Conservation (phyloP, 352 stramenopile genomes). For the Phytophthora boehmeriae region DNA sequence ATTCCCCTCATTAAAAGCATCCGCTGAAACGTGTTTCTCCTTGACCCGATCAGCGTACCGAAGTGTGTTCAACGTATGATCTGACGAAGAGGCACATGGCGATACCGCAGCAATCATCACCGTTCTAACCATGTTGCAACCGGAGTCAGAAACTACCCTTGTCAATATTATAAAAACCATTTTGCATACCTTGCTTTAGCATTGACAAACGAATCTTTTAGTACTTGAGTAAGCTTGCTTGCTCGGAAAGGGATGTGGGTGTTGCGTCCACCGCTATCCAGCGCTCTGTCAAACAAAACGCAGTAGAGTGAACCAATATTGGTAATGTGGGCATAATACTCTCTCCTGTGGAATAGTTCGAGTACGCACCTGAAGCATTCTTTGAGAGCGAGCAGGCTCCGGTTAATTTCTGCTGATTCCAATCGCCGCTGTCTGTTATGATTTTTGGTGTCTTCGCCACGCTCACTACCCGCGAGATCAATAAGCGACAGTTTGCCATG, state of each 20-base stretch:
- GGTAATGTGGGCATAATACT: background rate
- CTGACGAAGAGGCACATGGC: constrained; percentile 91
- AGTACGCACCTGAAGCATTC: constrained; percentile 92
- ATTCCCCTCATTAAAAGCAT: constrained; percentile 62
- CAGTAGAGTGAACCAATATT: background rate
- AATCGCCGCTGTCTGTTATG: constrained; percentile 92
- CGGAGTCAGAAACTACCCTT: background rate
- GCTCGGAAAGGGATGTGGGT: constrained; percentile 96
- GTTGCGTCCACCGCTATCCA: constrained; percentile 90
- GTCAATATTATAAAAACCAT: background rate
- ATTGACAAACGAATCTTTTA: constrained; percentile 98
- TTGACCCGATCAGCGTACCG: constrained; percentile 98
- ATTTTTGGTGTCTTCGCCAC: constrained; percentile 95
- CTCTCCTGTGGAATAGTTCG: background rate
- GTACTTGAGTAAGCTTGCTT: constrained; percentile 97
- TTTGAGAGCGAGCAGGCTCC: constrained; percentile 96
- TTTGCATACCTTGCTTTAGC: constrained; percentile 79
- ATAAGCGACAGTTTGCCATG: constrained; percentile 95
- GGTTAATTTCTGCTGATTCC: constrained; percentile 98
- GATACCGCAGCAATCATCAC: constrained; percentile 97
- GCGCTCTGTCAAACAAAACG: constrained; percentile 48
- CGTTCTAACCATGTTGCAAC: constrained; percentile 52
- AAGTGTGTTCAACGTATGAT: constrained; percentile 98
- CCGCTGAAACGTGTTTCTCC: constrained; percentile 89
- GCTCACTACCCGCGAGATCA: constrained; percentile 96